Conservation (phyloP, 179 eudicot species). For the Carnegiea gigantea region DNA sequence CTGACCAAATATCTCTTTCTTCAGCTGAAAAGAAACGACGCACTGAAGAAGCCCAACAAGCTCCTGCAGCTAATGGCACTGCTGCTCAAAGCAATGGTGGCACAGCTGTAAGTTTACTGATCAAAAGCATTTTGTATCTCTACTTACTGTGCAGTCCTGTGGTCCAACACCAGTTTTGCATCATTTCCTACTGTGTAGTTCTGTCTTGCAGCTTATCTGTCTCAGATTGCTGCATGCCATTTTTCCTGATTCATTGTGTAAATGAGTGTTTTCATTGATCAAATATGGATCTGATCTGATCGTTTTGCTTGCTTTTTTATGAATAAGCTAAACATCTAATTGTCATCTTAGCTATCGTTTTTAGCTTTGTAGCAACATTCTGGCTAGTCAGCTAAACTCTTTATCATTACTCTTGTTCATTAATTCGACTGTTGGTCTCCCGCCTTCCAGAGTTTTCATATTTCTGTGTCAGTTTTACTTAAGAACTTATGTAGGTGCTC, state of each 20-base stretch:
- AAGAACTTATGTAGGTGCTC: neutral
- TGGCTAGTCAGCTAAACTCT: neutral
- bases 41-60: conserved; percentile 52
- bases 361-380: neutral
- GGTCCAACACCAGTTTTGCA: neutral
- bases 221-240: neutral
- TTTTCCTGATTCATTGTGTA: neutral
- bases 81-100: conserved; percentile 67
- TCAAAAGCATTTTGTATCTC: neutral
- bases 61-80: conserved; percentile 48
- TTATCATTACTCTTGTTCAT: neutral
- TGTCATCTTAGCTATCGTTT: too few relatives aligned
- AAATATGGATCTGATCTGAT: neutral
- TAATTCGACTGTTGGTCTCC: neutral
- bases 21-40: conserved; percentile 72
- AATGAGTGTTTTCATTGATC: neutral
- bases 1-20: conserved; percentile 17
- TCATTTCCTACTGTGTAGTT: neutral
- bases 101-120: conserved; percentile 60
- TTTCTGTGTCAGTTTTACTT: neutral
- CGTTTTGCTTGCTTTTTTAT: too few relatives aligned
- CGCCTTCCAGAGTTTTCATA: neutral
- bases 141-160: neutral
- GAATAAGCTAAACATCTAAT: too few relatives aligned
- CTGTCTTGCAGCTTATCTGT: neutral